phyloP scores from a whole-genome alignment of 2,329 filamentous ascomycete genomes.

The Penicillium sumatraense region DNA sequence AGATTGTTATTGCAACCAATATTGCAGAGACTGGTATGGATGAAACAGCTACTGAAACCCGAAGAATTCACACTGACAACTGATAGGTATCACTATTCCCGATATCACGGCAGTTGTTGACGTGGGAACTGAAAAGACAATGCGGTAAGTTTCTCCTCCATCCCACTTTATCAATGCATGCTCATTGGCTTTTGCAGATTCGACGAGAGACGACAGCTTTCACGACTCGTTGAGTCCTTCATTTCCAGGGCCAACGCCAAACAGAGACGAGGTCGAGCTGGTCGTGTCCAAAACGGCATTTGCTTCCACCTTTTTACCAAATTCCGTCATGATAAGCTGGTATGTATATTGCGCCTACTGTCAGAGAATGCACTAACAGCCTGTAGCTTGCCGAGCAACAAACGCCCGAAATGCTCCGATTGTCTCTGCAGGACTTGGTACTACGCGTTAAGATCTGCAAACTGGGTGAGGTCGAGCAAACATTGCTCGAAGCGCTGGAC shows the following conservation, averaged over 20 bases:
- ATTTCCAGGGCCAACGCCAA: constrained; percentile 96
- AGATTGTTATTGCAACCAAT: constrained; percentile 96
- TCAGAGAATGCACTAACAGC: constrained; percentile 15
- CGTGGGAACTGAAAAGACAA: constrained; percentile 94
- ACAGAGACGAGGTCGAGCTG: constrained; percentile 89
- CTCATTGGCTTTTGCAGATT: constrained; percentile 59
- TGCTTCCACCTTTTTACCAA: constrained; percentile 97
- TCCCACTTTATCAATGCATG: not conserved
- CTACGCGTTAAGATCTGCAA: constrained; percentile 98
- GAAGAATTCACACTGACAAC: not conserved
- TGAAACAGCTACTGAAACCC: constrained; percentile 8
- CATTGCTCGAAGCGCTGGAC: constrained; percentile 83
- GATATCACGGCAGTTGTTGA: constrained; percentile 97
- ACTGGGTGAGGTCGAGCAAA: constrained; percentile 89
- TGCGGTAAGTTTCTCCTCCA: constrained; percentile 55
- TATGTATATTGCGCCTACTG: constrained; percentile 26
- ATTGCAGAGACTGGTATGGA: constrained; percentile 89
- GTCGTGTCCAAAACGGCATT: constrained; percentile 90
- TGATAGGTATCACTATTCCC: constrained; percentile 79
- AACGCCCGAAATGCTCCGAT: constrained; percentile 91
- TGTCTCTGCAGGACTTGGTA: constrained; percentile 92
- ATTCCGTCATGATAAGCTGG: constrained; percentile 76
- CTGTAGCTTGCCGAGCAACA: constrained; percentile 82
- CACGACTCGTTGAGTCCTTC: constrained; percentile 88
- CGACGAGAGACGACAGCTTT: constrained; percentile 89